A percentile compares a stretch with the other conserved stretches of the same genome.
phyloP scores from a whole-genome alignment of 176 grass and related monocot species.

The Eleusine coracana region DNA sequence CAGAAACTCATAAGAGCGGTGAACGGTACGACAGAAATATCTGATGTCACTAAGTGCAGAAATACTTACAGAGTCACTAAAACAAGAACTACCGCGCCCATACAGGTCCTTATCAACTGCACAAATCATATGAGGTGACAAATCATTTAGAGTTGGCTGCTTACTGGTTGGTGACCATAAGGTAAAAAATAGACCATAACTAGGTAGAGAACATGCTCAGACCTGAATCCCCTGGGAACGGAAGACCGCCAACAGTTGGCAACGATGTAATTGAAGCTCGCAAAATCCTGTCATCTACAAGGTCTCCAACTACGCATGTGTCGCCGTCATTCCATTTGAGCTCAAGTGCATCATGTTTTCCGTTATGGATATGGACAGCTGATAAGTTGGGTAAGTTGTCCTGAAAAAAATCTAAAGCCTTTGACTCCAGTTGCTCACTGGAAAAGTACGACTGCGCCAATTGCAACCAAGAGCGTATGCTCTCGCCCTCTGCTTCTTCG shows the following conservation, averaged over 20 bases:
- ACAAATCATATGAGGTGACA: slow-evolving; percentile 13
- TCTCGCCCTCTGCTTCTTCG: slow-evolving; percentile 60
- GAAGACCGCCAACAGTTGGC: slow-evolving; percentile 50
- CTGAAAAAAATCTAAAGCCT: slow-evolving; percentile 70
- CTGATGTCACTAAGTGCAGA: slow-evolving; percentile 9
- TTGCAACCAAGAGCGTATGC: slow-evolving; percentile 54
- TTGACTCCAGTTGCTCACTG: slow-evolving; percentile 65
- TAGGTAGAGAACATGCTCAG: slow-evolving; percentile 12
- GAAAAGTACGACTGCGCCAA: slow-evolving; percentile 54
- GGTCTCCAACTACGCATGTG: slow-evolving; percentile 32
- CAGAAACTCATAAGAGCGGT: slow-evolving; percentile 18
- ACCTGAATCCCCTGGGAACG: slow-evolving; percentile 77
- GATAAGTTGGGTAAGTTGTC: slow-evolving; percentile 70
- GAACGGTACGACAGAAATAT: slow-evolving; percentile 32
- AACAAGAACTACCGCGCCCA: slow-evolving; percentile 32
- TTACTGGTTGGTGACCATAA: slow-evolving; percentile 11
- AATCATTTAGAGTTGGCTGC: slow-evolving; percentile 13
- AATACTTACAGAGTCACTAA: slow-evolving; percentile 72
- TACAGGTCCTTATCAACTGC: slow-evolving; percentile 65
- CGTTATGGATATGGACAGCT: slow-evolving; percentile 45
- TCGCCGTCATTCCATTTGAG: slow-evolving; percentile 66
- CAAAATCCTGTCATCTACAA: slow-evolving; percentile 45
- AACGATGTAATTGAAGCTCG: slow-evolving; percentile 56
- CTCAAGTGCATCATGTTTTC: slow-evolving; percentile 55
- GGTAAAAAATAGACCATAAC: slow-evolving; percentile 21